phyloP scores from a whole-genome alignment of 352 stramenopile species.

The Phytopythium litorale region DNA sequence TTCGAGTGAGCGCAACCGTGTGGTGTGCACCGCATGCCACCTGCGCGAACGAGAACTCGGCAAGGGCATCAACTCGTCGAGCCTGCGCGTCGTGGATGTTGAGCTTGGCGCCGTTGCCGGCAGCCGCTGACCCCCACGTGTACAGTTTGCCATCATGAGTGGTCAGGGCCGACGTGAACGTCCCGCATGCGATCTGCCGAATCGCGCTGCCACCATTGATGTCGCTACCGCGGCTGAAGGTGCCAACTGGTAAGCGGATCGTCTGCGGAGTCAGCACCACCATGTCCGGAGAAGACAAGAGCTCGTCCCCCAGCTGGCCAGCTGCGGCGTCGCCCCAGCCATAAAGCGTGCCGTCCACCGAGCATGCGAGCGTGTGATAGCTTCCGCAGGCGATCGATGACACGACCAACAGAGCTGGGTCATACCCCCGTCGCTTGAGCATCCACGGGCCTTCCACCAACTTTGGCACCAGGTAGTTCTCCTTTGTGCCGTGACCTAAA shows the following conservation, averaged over 20 bases:
- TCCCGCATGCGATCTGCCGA: slow-evolving; percentile 48
- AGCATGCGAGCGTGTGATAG: slow-evolving; percentile 70
- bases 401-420: slow-evolving; percentile 10
- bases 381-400: slow-evolving; percentile 58
- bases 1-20: slow-evolving; percentile 47
- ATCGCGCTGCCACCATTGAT: slow-evolving; percentile 13
- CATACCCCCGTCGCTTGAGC: slow-evolving; percentile 8
- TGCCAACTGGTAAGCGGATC: slow-evolving; percentile 27
- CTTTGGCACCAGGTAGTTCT: slow-evolving; percentile 49
- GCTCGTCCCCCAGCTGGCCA: slow-evolving; percentile 56
- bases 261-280: slow-evolving; percentile 46
- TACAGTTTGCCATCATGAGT: slow-evolving; percentile 57
- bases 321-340: slow-evolving; percentile 77
- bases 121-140: slow-evolving; percentile 65
- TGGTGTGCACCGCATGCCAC: slow-evolving; percentile 69
- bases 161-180: slow-evolving; percentile 56
- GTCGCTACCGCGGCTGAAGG: slow-evolving; percentile 3
- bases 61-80: slow-evolving; percentile 32
- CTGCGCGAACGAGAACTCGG: slow-evolving; percentile 45
- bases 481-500: slow-evolving; percentile 53
- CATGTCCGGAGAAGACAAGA: slow-evolving; percentile 46
- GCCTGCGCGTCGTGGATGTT: slow-evolving; percentile 48
- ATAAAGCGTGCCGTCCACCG: slow-evolving; percentile 47
- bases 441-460: slow-evolving; percentile 34
- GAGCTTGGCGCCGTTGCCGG: slow-evolving; percentile 59